A percentile compares a stretch with the other conserved stretches of the same genome.
Evolutionary conservation across 768 basidiomycete species (phyloP).

Genomic region (Phylloporus arenicola): DNA sequence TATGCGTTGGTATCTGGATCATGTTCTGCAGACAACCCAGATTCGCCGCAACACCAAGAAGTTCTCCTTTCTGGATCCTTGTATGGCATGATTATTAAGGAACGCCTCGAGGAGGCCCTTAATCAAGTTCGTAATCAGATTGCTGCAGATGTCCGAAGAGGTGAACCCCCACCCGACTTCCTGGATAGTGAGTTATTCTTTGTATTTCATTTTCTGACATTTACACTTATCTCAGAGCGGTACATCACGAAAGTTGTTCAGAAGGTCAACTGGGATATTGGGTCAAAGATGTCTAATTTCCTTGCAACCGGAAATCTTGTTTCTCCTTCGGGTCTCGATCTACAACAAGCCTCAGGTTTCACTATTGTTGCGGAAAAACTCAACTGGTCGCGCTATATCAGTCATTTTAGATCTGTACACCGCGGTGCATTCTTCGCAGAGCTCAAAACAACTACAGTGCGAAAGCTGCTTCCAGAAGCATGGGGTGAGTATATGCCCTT

Average conservation of each 20-base stretch:
- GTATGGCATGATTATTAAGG: conserved; percentile 98
- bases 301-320: conserved; percentile 95
- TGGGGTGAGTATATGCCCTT: conserved; percentile 63
- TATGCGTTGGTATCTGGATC: conserved; percentile 86
- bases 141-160: conserved; percentile 65
- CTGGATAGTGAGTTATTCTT: conserved; percentile 60
- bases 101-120: conserved; percentile 87
- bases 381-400: conserved; percentile 97
- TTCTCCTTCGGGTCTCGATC: conserved; percentile 90
- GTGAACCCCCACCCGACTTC: conserved; percentile 77
- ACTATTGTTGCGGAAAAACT: conserved; percentile 98
- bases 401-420: conserved; percentile 96
- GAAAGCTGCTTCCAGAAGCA: conserved; percentile 93
- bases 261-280: conserved; percentile 88
- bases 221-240: conserved; percentile 44
- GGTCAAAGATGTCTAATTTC: conserved; percentile 86
- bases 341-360: conserved; percentile 97
- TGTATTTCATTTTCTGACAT: not conserved
- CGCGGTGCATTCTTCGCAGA: conserved; percentile 99
- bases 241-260: conserved; percentile 74
- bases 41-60: conserved; percentile 98
- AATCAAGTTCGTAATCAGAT: conserved; percentile 68
- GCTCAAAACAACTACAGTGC: conserved; percentile 94
- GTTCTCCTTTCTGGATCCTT: conserved; percentile 88
- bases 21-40: conserved; percentile 93